These are phyloP conservation scores for Rostrohypoxylon terebratum DNA, from an alignment of 495 filamentous ascomycete species.

Conservation along the genomic window DNA sequence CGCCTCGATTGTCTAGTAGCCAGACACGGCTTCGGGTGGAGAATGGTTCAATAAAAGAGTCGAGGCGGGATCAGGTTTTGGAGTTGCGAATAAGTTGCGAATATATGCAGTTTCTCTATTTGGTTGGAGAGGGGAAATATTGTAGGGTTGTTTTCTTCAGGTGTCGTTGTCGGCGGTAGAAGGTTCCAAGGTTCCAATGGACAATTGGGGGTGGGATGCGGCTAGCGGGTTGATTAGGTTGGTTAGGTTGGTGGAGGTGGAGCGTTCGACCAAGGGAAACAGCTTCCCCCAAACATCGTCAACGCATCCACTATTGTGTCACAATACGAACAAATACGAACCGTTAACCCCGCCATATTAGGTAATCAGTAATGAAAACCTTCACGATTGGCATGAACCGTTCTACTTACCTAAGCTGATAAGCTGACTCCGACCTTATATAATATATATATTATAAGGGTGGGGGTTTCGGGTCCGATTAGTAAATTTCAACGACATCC, in stretches of 20 bases:
- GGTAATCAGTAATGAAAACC: background rate
- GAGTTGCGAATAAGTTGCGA: too few species aligned
- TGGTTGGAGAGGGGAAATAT: conserved; percentile 22
- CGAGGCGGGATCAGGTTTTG: conserved; percentile 1
- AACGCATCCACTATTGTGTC: background rate
- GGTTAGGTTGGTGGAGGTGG: background rate
- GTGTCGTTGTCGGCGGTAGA: conserved; percentile 22
- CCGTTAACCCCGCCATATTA: background rate
- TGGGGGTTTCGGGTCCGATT: conserved; percentile 8
- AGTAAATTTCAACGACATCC: conserved; percentile 33
- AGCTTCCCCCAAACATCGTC: background rate
- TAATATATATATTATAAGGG: conserved; percentile 8
- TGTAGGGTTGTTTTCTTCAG: conserved; percentile 24
- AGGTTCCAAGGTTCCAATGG: conserved; percentile 39
- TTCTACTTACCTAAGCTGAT: background rate
- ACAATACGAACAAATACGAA: background rate
- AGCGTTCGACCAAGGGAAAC: conserved; percentile 2
- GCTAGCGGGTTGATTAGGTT: conserved; percentile 14
- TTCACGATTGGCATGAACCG: background rate
- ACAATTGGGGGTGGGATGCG: conserved; percentile 22
- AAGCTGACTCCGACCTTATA: background rate
- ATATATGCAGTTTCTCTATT: conserved; percentile 13
- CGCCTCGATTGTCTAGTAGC: conserved; percentile 26
- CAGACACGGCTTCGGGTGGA: conserved; percentile 12
- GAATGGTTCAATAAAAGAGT: background rate